phyloP scores from a whole-genome alignment of 352 stramenopile genomes.

The Globisporangium carolinianum region DNA sequence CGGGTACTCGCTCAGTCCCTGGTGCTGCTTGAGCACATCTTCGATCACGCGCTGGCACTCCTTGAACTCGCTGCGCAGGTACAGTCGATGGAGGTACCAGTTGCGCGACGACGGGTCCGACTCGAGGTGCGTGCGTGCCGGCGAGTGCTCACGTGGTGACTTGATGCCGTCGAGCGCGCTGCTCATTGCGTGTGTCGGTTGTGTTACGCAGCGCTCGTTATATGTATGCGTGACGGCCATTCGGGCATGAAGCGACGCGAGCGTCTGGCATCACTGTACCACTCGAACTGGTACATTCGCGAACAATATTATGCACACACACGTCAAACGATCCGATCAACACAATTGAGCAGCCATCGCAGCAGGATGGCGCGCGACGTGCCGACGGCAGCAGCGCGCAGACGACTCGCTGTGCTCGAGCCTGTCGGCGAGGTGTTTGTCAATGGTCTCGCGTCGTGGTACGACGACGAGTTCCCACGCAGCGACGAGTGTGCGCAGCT shows the following conservation, averaged over 20 bases:
- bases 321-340: too few species aligned
- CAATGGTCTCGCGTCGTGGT: conserved; percentile 67
- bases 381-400: too few species aligned
- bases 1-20: conserved; percentile 88
- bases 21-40: conserved; percentile 71
- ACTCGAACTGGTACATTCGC: too few species aligned
- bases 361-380: conserved; percentile 18
- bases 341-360: too few species aligned
- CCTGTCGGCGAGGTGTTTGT: too few species aligned
- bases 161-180: conserved; percentile 41
- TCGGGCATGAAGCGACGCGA: too few species aligned
- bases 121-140: conserved; percentile 16
- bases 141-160: conserved; percentile 43
- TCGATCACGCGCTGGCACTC: conserved; percentile 89
- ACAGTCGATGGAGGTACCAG: conserved; percentile 83
- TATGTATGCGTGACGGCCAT: too few species aligned
- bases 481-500: conserved; percentile 25
- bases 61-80: conserved; percentile 80
- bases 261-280: too few species aligned
- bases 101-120: conserved; percentile 54
- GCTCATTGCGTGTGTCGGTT: conserved; percentile 1
- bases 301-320: too few species aligned
- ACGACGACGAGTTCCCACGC: conserved; percentile 70
- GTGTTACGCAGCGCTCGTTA: too few species aligned
- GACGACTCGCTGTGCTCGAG: conserved; percentile 32